Percentiles rank a stretch among this genome's conserved stretches.
These are phyloP conservation scores for Avena insularis DNA, from an alignment of 176 grass and related monocot species.

Conservation along the genomic window DNA sequence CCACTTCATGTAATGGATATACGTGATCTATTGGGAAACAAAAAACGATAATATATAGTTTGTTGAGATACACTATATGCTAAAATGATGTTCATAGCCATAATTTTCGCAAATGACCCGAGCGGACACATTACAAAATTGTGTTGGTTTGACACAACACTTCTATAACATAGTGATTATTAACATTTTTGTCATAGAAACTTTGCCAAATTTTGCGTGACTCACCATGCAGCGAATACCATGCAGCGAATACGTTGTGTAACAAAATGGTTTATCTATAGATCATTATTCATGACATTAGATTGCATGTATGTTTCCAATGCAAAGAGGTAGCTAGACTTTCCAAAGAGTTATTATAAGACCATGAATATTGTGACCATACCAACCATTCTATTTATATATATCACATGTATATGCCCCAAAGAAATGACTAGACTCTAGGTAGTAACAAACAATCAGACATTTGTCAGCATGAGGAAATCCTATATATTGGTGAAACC, in stretches of 20 bases:
- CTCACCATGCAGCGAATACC: too few relatives aligned
- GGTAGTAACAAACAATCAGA: slow-evolving; percentile 5
- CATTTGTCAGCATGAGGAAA: background rate
- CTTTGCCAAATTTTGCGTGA: too few relatives aligned
- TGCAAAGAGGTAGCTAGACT: background rate
- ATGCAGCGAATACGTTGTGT: too few relatives aligned
- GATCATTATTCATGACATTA: background rate
- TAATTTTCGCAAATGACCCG: too few relatives aligned
- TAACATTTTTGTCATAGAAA: too few relatives aligned
- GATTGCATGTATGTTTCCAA: background rate
- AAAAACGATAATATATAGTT: too few relatives aligned
- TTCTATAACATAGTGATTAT: too few relatives aligned
- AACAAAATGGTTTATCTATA: too few relatives aligned
- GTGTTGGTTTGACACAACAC: too few relatives aligned
- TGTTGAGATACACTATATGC: too few relatives aligned
- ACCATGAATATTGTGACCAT: background rate
- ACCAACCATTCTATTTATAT: background rate
- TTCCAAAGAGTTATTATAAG: slow-evolving; percentile 10
- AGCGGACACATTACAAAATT: too few relatives aligned
- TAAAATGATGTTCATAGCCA: too few relatives aligned
- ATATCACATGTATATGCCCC: background rate
- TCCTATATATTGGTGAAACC: background rate
- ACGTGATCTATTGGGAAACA: background rate
- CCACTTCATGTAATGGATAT: background rate
- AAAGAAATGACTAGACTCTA: background rate